A percentile compares a stretch with the other conserved stretches of the same genome.
These are phyloP conservation scores for Solanum piurae DNA, from an alignment of 257 asterid species.

Conservation along the genomic window DNA sequence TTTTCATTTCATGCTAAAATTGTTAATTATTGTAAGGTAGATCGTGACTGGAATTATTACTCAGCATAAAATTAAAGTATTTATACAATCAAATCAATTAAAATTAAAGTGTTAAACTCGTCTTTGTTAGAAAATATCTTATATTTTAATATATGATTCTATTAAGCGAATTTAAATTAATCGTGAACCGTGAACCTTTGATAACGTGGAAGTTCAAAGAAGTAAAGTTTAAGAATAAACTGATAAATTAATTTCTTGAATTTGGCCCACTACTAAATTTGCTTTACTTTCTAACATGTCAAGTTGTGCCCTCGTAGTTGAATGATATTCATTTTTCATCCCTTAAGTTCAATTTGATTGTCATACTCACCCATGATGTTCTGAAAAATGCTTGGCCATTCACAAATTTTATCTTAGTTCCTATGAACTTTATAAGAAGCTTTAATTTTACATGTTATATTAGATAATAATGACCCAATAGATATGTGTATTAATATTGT, in stretches of 20 bases:
- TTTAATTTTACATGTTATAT: background rate
- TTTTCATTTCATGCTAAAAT: background rate
- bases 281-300: background rate
- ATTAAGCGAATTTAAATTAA: rapidly evolving
- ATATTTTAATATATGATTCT: background rate
- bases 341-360: background rate
- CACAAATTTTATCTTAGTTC: background rate
- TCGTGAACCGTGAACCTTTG: background rate
- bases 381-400: background rate
- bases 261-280: background rate
- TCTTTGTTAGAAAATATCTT: background rate
- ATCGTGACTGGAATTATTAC: background rate
- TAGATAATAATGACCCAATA: background rate
- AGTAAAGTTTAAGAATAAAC: background rate
- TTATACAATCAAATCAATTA: no score
- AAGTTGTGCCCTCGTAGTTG: background rate
- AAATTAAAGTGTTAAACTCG: no score
- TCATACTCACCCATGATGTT: background rate
- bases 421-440: background rate
- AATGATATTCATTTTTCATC: background rate
- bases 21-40: background rate
- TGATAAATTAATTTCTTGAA: background rate
- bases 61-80: no score
- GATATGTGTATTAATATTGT: background rate
- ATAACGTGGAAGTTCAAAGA: background rate